Evolutionary conservation across 2,329 filamentous ascomycete genomes (phyloP), one percentile per base, ranked within the genome.

Genomic region (Aspergillus alliaceus): DNA sequence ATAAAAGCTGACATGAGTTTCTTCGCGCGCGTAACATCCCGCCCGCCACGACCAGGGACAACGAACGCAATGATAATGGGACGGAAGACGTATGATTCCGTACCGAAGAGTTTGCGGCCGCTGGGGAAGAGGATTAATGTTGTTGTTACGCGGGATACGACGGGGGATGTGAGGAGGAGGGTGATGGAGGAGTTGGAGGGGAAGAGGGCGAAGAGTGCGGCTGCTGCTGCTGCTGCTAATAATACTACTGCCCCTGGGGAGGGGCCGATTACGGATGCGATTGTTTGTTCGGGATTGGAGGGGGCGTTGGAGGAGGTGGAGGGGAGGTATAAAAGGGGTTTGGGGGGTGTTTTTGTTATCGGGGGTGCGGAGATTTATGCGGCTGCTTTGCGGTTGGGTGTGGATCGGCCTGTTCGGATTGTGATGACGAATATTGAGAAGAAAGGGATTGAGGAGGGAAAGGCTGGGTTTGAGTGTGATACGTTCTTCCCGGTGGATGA

Each of bases 71-170:
- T 98, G 51, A 89, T 99, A 65, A 99, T 99, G 95, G 95, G 95
- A 59, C 90, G 95, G 69, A 97, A 96, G 76, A 99, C 95, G 0
- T 99, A 93, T 88, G 91, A 96, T 52, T 91, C 87, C 62, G 93
- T 99, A 59, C 93, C 95, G 2, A 70, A 80, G 6, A 83, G 81
- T 51, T 92, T 95, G 72, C 84, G 92, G 2, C 95, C 95, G 18
- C 81, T 99, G 32, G 87, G 86, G 59, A 89, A 86, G 60, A 82
- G 95, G 9, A 79, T 92, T 51, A 98, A 96, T 74, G 85, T 97
- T 39, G 85, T 98, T 63, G 80, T 99, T 64, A 90, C 86, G 48
- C 66, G 75, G n/a, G 72, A 76, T 55, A 62, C 59, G n/a, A 58
- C 64, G 1, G 69, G 69, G 0, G 59, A 64, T 15, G 67, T 78